Conservation (phyloP, 2,329 filamentous ascomycete species). For the Apiospora malaysiana region DNA sequence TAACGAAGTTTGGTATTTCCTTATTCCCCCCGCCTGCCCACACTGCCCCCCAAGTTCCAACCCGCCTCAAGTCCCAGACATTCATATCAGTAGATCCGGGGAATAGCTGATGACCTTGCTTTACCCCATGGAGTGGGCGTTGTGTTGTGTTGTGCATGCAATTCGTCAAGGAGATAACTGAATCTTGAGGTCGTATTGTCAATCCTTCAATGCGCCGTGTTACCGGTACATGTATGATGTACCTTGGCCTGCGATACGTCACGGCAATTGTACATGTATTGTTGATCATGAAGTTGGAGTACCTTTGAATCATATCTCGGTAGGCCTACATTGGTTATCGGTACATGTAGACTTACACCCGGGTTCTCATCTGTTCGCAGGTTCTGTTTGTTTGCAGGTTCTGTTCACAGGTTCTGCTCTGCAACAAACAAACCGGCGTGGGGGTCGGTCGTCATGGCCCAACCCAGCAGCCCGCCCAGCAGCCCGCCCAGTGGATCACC, state of each 20-base stretch:
- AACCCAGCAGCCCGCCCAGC: not conserved
- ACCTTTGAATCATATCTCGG: not conserved
- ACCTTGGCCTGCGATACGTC: not conserved
- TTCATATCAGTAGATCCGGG: not conserved
- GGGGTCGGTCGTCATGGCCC: not conserved
- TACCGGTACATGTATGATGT: too few species aligned
- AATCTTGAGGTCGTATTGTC: not conserved
- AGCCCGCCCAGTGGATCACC: not conserved
- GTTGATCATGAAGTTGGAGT: not conserved
- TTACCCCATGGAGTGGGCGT: not conserved
- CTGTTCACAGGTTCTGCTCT: not conserved
- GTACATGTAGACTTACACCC: not conserved
- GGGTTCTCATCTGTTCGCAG: too few species aligned
- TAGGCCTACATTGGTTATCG: not conserved
- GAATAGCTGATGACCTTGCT: not conserved
- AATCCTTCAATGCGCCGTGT: not conserved
- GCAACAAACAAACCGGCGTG: not conserved
- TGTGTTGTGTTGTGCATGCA: not conserved
- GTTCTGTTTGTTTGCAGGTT: too few species aligned
- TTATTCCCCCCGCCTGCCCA: not conserved
- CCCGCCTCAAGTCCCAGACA: too few species aligned
- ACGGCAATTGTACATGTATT: too few species aligned
- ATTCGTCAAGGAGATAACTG: not conserved
- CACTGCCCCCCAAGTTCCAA: too few species aligned
- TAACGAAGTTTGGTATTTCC: slow-evolving; percentile 10